These are phyloP conservation scores for Colletotrichum kahawae DNA, from an alignment of 2,329 filamentous ascomycete species.

Conservation along the genomic window DNA sequence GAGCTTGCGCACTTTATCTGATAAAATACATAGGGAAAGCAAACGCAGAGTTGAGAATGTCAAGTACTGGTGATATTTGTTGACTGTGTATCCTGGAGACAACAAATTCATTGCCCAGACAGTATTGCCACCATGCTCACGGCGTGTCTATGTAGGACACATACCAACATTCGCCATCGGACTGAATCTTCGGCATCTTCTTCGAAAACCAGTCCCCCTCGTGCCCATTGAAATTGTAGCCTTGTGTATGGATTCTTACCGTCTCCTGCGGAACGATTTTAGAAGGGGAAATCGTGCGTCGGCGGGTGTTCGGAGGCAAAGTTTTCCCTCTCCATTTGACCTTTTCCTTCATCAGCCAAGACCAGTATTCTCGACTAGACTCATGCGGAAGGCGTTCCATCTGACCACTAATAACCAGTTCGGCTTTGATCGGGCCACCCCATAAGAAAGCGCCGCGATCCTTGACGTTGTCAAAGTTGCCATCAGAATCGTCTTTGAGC, in stretches of 20 bases:
- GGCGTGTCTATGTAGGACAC: not conserved
- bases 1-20: not conserved
- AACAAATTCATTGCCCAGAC: not conserved
- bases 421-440: not conserved
- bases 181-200: not conserved
- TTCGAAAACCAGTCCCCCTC: not conserved
- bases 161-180: not conserved
- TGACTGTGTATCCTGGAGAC: too few relatives aligned
- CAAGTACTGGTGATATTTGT: too few relatives aligned
- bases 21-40: too few relatives aligned
- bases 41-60: not conserved
- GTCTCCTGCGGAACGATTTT: not conserved
- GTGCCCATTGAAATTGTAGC: not conserved
- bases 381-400: not conserved
- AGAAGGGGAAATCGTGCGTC: not conserved
- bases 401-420: not conserved
- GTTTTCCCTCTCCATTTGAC: not conserved
- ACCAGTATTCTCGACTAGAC: not conserved
- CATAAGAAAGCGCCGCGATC: not conserved
- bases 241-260: not conserved
- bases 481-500: not conserved
- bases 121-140: not conserved
- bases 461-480: rapidly evolving
- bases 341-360: not conserved
- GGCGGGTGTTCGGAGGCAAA: not conserved